Evolutionary conservation across 352 stramenopile genomes (phyloP).

Genomic region (Pythium sp.): DNA sequence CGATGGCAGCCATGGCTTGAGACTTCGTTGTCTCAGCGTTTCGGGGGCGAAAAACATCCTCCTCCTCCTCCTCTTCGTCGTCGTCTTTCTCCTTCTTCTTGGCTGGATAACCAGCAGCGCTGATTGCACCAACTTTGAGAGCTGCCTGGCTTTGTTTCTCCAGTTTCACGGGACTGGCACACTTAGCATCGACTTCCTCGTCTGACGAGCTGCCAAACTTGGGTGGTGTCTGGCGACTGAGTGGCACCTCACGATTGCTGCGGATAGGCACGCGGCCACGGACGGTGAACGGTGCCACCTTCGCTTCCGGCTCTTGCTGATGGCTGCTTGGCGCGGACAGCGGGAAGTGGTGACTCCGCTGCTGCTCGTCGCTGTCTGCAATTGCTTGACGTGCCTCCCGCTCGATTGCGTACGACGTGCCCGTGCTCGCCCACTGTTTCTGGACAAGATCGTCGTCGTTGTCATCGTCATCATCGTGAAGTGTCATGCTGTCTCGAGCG

Average conservation of each 20-base stretch:
- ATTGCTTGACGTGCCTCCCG: not conserved
- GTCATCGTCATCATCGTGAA: not conserved
- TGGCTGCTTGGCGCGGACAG: not conserved
- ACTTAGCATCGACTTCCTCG: not conserved
- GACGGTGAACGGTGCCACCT: conserved; percentile 18
- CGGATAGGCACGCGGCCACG: conserved; percentile 46
- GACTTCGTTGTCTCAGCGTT: not conserved
- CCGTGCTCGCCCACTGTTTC: conserved; percentile 13
- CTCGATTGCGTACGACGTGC: conserved; percentile 6
- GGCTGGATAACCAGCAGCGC: not conserved
- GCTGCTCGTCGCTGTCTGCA: not conserved
- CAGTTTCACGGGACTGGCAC: not conserved
- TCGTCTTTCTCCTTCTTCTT: not conserved
- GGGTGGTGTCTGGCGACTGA: too few relatives aligned
- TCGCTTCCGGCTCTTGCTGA: not conserved
- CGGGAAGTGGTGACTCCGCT: too few relatives aligned
- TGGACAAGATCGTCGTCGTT: conserved; percentile 4
- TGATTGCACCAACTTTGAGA: not conserved
- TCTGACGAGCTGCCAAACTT: conserved; percentile 9
- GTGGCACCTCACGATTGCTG: not conserved
- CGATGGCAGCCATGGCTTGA: not conserved
- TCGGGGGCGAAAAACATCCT: not conserved
- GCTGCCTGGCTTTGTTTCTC: not conserved
- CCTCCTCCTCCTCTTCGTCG: not conserved
- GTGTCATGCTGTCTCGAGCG: not conserved